Conservation (phyloP, 2,329 filamentous ascomycete genomes). For the Arthrobotrys musiformis region DNA sequence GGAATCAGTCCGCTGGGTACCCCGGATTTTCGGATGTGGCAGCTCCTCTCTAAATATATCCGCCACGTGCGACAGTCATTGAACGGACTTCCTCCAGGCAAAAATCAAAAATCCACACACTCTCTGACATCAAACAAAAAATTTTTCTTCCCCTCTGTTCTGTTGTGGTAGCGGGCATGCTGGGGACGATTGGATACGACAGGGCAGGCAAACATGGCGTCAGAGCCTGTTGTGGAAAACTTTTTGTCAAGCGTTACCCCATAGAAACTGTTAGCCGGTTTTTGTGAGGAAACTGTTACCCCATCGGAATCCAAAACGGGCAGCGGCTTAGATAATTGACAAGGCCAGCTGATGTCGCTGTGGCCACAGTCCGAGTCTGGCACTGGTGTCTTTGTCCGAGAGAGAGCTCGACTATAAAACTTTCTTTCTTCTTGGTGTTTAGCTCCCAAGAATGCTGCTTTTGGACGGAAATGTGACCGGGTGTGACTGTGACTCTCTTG, state of each 20-base stretch:
- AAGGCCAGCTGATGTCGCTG: conserved; percentile 14
- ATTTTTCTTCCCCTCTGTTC: too few species aligned
- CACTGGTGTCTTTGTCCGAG: background rate
- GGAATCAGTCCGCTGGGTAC: conserved; percentile 25
- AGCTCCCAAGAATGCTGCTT: background rate
- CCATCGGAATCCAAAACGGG: conserved; percentile 47
- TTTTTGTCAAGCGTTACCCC: conserved; percentile 20
- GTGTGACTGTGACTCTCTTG: background rate
- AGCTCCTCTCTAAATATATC: conserved; percentile 20
- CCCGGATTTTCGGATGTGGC: conserved; percentile 34
- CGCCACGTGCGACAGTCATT: background rate
- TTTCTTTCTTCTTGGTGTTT: background rate
- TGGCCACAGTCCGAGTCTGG: conserved; percentile 2
- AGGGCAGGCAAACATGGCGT: conserved; percentile 14
- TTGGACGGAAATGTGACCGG: background rate
- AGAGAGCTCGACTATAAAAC: conserved; percentile 14
- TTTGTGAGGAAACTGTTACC: conserved; percentile 53
- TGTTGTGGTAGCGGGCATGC: background rate
- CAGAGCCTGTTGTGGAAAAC: conserved; percentile 18
- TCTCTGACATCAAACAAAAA: too few species aligned
- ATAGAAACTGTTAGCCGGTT: conserved; percentile 26
- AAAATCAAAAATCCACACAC: too few species aligned
- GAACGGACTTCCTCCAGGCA: conserved; percentile 12
- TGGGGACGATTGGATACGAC: conserved; percentile 12
- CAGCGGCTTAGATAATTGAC: conserved; percentile 51